Base-by-base conservation (phyloP, 495 filamentous ascomycete genomes). In the Tuber indicum region DNA sequence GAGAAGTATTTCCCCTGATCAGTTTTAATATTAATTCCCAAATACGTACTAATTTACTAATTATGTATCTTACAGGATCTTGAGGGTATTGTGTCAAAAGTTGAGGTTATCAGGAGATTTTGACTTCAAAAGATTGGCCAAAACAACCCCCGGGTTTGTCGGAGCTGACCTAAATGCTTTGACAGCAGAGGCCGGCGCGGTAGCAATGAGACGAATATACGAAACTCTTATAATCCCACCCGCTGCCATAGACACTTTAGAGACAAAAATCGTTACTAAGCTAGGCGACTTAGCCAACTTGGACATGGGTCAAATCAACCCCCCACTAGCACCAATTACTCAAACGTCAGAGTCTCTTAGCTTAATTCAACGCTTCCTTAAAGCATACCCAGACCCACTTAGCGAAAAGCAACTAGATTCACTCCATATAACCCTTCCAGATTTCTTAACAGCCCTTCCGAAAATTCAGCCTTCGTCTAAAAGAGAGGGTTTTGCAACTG, bases 401-500 rank as follows among this genome's bases (percentile, higher is more conserved):
- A 83, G 79, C 52, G 49, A 71, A 69, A 70, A 78, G 14, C 82
- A 83, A 70, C 77, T 83, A 72, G 74, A 75, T 32, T 77, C 82
- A 12, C 79, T 83, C 44, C 46, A 79, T 47, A 83, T 83, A 69
- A 83, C 82, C 36, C 74, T 84, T 47, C 73, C 85, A 10, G 92
- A 96, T 74, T 96, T 97, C 84, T 85, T 91, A 42, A 87, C 88
- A 9, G 96, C 95, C 42, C 87, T 98, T 43, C 89, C 92, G 58
- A 91, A 90, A 81, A 94, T 98, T 74, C 94, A 96, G 77, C 96
- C 96, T 6, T 97, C 94, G 1, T 92, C 93, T 32, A 96, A 97
- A 83, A 91, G 96, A 26, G 96, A 99, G 86, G 96, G 96, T 77
- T 99, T 99, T 85, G 93, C 94, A 43, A 97, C 94, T 1, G 93